Percentiles rank a stretch among this genome's conserved stretches.
phyloP scores from a whole-genome alignment of 495 filamentous ascomycete species.

The Hypoxylon perforatum region DNA sequence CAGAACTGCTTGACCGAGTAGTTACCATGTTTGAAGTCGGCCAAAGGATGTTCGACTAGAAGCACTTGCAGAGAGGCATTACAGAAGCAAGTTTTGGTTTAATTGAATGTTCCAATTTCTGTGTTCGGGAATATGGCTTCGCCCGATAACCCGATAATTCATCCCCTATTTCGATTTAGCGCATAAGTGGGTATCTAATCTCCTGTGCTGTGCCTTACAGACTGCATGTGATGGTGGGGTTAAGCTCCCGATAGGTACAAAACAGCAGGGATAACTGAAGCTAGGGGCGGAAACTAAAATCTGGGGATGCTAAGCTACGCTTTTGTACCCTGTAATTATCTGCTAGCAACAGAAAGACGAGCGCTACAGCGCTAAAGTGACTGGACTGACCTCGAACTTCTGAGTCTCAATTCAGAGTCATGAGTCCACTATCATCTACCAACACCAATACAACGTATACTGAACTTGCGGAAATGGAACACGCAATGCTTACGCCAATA shows the following conservation, averaged over 20 bases:
- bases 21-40: slow-evolving; percentile 29
- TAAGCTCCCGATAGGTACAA: no score
- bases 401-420: neutral
- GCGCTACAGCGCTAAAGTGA: no score
- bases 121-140: neutral
- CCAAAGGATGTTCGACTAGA: neutral
- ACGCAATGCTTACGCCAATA: neutral
- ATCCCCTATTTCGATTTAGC: neutral
- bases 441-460: neutral
- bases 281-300: no score
- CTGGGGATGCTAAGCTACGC: neutral
- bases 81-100: neutral
- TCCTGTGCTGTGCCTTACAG: neutral
- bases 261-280: no score
- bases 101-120: neutral
- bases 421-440: neutral
- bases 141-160: neutral
- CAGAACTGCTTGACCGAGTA: slow-evolving; percentile 28
- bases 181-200: neutral
- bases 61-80: neutral
- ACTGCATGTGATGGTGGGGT: no score
- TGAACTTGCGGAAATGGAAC: neutral
- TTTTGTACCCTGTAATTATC: no score
- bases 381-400: neutral
- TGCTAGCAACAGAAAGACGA: no score